Base-by-base conservation (phyloP, 352 stramenopile genomes). In the Phytophthora constricta region DNA sequence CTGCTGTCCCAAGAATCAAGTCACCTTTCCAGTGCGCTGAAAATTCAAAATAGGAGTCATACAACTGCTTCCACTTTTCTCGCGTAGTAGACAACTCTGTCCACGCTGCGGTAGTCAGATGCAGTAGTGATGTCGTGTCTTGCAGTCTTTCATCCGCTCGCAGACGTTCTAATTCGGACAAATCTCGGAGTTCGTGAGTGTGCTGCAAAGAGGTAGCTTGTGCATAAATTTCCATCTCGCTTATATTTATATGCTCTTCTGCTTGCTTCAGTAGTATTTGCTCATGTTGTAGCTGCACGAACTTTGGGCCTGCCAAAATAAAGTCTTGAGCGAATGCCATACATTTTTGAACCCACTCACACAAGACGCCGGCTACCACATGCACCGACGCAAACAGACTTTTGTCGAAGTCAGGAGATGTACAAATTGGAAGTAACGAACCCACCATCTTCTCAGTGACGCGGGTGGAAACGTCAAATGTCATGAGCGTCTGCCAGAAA, bases 341-440 rank as follows among this genome's bases (percentile, higher is more conserved):
- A 34, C 79, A 89, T 2, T 74, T 76, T 51, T 90, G 75, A 0
- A 91, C 81, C 82, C 82, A 94, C 13, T 82, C 79, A 52, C 86
- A 92, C 39, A 94, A 48, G 10, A 79, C 26, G 1, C 78, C 82
- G 9, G 80, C 86, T 5, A 92, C 42, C 26, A 80, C 76, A 25
- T 94, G 82, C 2, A 90, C 65, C 2, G 62, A 68, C 0, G 41
- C 52, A 33, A 92, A 86, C 23, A 87, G 58, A 3, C 61, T 72
- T 4, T 74, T 69, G n/a, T 86, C 70, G 61, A 94, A 94, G 45
- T 91, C 86, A 1, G 82, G 76, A 1, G 79, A 72, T 3, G 56
- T 77, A 42, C 79, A 92, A 43, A 92, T 89, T 0, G 82, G 83
- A 11, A 91, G 59, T 14, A 91, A 52, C 0, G 60, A 58, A 3